A percentile compares a stretch with the other conserved stretches of the same genome.
These are phyloP conservation scores for Scleroderma bovista DNA, from an alignment of 768 basidiomycete genomes.

Conservation along the genomic window DNA sequence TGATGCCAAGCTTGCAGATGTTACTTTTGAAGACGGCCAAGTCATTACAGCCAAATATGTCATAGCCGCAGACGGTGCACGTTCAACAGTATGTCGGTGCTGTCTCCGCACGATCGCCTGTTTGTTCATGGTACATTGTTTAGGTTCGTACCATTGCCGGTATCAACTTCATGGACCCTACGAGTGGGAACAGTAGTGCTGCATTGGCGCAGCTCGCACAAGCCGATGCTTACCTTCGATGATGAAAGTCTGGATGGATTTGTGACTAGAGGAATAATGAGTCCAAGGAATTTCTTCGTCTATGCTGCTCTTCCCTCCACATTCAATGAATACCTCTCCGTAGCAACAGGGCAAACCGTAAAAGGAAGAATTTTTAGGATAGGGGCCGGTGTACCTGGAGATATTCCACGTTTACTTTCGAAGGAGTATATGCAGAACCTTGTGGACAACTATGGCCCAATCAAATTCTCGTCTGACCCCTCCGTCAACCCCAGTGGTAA, in stretches of 20 bases:
- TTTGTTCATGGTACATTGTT: neutral
- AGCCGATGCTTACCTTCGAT: slow-evolving; percentile 41
- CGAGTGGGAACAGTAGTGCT: slow-evolving; percentile 18
- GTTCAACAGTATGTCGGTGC: too few species aligned
- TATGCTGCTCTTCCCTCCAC: slow-evolving; percentile 30
- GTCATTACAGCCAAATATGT: too few species aligned
- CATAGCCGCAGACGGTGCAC: too few species aligned
- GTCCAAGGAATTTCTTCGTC: slow-evolving; percentile 30
- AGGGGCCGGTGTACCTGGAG: slow-evolving; percentile 36
- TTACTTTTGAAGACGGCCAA: too few species aligned
- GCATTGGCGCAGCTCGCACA: slow-evolving; percentile 36
- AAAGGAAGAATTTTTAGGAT: slow-evolving; percentile 33
- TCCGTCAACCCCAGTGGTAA: slow-evolving; percentile 31
- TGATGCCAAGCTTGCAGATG: too few species aligned
- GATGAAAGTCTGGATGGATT: neutral
- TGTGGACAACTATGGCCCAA: slow-evolving; percentile 36
- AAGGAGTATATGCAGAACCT: slow-evolving; percentile 40
- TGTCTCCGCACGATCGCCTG: too few species aligned
- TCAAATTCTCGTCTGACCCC: slow-evolving; percentile 28
- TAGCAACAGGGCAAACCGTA: slow-evolving; percentile 2
- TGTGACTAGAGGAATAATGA: slow-evolving; percentile 17
- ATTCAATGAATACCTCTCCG: slow-evolving; percentile 15
- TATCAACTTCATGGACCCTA: slow-evolving; percentile 42
- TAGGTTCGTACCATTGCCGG: slow-evolving; percentile 40
- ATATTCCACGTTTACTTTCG: slow-evolving; percentile 33